Evolutionary conservation across 2,329 filamentous ascomycete genomes (phyloP).

Genomic region (Fusarium sp.): DNA sequence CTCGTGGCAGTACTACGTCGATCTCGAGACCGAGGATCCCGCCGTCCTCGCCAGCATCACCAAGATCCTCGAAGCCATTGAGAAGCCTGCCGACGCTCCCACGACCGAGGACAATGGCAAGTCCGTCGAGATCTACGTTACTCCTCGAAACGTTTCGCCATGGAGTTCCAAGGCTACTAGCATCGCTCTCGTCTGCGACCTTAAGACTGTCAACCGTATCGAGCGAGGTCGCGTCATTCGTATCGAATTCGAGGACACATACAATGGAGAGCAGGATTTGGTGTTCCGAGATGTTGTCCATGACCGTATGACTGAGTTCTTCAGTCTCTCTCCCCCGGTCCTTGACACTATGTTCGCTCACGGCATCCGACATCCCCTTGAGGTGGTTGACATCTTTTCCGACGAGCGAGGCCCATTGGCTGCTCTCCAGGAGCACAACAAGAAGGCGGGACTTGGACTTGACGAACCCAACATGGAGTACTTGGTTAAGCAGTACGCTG

Average conservation of each 20-base stretch:
- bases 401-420: conserved; percentile 74
- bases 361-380: conserved; percentile 70
- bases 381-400: conserved; percentile 80
- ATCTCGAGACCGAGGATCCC: conserved; percentile 60
- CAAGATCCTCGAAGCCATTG: conserved; percentile 59
- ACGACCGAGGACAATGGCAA: conserved; percentile 54
- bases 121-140: conserved; percentile 75
- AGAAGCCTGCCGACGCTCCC: conserved; percentile 43
- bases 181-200: conserved; percentile 91
- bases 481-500: conserved; percentile 73
- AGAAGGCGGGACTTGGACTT: conserved; percentile 84
- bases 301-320: conserved; percentile 95
- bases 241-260: conserved; percentile 67
- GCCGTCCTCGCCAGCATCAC: conserved; percentile 58
- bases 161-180: conserved; percentile 98
- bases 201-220: conserved; percentile 80
- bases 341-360: conserved; percentile 84
- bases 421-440: conserved; percentile 85
- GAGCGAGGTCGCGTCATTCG: conserved; percentile 88
- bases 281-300: conserved; percentile 78
- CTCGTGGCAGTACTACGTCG: conserved; percentile 75
- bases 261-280: conserved; percentile 61
- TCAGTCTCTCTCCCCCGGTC: conserved; percentile 75
- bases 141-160: conserved; percentile 89
- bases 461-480: conserved; percentile 94